Conservation (phyloP, 345 rosid genomes). For the Salix purpurea region DNA sequence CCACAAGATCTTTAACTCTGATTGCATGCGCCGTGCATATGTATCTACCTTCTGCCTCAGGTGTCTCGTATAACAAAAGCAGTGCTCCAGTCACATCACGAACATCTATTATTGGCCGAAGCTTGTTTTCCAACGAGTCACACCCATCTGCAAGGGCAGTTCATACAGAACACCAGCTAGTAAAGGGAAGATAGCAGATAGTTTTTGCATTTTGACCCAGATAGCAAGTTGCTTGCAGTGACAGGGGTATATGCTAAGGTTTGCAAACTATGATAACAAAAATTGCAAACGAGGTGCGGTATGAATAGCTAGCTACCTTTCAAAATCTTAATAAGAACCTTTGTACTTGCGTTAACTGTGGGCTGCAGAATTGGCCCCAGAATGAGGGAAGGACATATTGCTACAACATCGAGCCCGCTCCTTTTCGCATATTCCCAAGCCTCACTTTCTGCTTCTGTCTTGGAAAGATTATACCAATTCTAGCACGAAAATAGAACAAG, state of each 20-base stretch:
- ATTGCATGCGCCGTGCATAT: slow-evolving; percentile 21
- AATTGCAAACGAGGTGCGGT: no score
- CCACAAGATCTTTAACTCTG: slow-evolving; percentile 13
- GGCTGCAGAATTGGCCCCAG: slow-evolving; percentile 61
- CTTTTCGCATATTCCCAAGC: slow-evolving; percentile 56
- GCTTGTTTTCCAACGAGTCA: slow-evolving; percentile 35
- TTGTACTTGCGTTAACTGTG: slow-evolving; percentile 50
- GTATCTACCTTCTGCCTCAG: slow-evolving; percentile 36
- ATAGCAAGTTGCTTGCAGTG: neutral
- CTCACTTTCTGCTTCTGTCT: slow-evolving; percentile 68
- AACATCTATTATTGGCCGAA: slow-evolving; percentile 27
- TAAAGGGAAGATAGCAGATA: neutral
- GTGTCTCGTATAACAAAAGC: slow-evolving; percentile 13
- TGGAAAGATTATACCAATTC: slow-evolving; percentile 72
- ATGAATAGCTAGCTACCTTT: slow-evolving; percentile 39
- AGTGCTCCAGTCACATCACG: slow-evolving; percentile 32
- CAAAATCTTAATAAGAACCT: slow-evolving; percentile 44
- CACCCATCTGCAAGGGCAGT: slow-evolving; percentile 34
- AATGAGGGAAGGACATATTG: slow-evolving; percentile 51
- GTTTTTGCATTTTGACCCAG: neutral
- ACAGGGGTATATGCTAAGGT: neutral
- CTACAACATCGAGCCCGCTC: slow-evolving; percentile 50
- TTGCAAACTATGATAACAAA: neutral
- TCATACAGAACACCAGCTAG: neutral
- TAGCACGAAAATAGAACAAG: slow-evolving; percentile 11